Evolutionary conservation across 1,284 basidiomycete species (phyloP).

Genomic region (Pseudozyma hubeiensis): DNA sequence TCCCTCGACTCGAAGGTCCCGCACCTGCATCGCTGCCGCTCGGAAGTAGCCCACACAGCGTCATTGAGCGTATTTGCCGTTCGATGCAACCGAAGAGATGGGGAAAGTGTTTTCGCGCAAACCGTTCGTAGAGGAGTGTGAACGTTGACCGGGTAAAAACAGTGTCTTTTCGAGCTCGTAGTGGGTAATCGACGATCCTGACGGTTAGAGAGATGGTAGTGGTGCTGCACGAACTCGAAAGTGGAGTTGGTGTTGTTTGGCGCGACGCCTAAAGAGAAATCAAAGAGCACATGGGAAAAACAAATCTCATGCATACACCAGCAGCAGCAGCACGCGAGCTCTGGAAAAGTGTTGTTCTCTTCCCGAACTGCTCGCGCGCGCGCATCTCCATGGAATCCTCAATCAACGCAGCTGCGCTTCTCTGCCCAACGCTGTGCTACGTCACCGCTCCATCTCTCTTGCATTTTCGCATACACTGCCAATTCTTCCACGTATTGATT

Average conservation of each 20-base stretch:
- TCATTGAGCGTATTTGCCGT: constrained; percentile 3
- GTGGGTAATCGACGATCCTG: neutral
- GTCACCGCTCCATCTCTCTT: neutral
- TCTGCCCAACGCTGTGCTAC: neutral
- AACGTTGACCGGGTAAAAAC: neutral
- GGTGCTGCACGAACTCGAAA: neutral
- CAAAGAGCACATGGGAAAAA: too few relatives aligned
- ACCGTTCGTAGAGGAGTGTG: neutral
- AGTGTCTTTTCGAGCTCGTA: neutral
- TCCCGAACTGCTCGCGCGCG: neutral
- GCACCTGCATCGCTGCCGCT: neutral
- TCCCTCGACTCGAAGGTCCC: neutral
- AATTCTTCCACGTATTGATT: too few relatives aligned
- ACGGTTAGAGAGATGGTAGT: neutral
- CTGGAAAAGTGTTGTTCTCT: constrained; percentile 6
- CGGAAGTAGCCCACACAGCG: constrained; percentile 19
- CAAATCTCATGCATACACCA: too few relatives aligned
- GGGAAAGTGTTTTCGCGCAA: neutral
- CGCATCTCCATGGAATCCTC: neutral
- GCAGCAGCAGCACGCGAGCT: neutral
- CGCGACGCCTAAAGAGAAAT: too few relatives aligned
- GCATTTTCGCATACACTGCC: neutral
- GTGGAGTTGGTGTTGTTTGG: too few relatives aligned
- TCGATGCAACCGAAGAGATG: too few relatives aligned
- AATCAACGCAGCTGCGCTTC: neutral